Percentiles rank a stretch among this genome's conserved stretches.
Evolutionary conservation across 75 land plant genomes (phyloP).

Genomic region (Picea sitchensis): DNA sequence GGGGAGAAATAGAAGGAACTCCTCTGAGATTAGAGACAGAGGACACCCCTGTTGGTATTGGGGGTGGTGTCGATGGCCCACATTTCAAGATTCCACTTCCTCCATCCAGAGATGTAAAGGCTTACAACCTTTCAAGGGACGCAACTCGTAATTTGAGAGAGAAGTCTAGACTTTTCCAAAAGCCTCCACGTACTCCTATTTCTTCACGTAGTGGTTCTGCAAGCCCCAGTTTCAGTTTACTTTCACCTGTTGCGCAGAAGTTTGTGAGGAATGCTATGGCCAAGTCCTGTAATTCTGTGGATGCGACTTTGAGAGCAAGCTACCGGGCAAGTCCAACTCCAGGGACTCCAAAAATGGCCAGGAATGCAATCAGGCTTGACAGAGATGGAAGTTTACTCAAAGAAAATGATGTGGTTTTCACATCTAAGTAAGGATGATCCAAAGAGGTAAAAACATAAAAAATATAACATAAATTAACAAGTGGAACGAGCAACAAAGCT

Average conservation of each 20-base stretch:
- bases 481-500: too few relatives aligned
- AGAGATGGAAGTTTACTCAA: slow-evolving; percentile 48
- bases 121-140: slow-evolving; percentile 85
- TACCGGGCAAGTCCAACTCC: slow-evolving; percentile 68
- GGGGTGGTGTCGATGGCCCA: slow-evolving; percentile 60
- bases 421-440: too few relatives aligned
- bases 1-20: too few relatives aligned
- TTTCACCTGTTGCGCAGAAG: slow-evolving; percentile 95
- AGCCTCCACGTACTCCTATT: slow-evolving; percentile 57
- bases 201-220: slow-evolving; percentile 29
- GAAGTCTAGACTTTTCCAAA: slow-evolving; percentile 60
- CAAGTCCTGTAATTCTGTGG: slow-evolving; percentile 63
- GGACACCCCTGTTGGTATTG: slow-evolving; percentile 73
- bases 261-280: slow-evolving; percentile 89
- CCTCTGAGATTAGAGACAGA: slow-evolving; percentile 18
- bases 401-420: not conserved
- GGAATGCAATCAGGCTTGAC: slow-evolving; percentile 54
- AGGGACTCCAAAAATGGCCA: slow-evolving; percentile 59
- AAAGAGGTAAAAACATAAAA: too few relatives aligned
- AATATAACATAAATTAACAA: too few relatives aligned
- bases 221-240: slow-evolving; percentile 56
- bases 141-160: slow-evolving; percentile 82
- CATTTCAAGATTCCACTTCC: slow-evolving; percentile 78
- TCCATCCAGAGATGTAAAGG: slow-evolving; percentile 78
- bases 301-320: slow-evolving; percentile 90